Percentiles rank a stretch among this genome's conserved stretches.
These are phyloP conservation scores for Picea abies DNA, from an alignment of 83 land plant species.

Conservation along the genomic window DNA sequence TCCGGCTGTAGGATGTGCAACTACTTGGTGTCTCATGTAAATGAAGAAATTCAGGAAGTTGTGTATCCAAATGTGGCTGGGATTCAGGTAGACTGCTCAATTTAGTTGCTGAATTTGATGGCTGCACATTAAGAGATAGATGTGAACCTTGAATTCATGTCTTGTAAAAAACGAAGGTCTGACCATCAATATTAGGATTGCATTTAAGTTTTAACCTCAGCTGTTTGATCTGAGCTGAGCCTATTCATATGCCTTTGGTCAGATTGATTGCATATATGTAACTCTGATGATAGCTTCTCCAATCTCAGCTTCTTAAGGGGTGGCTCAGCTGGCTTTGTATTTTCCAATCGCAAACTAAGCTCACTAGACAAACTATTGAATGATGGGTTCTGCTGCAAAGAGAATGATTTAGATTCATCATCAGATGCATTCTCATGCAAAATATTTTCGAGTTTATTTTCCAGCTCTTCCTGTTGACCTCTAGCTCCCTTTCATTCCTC, in stretches of 20 bases:
- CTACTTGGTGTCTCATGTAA: too few relatives aligned
- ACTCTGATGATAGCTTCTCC: neutral
- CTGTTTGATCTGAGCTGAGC: neutral
- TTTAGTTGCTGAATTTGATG: neutral
- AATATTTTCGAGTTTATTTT: neutral
- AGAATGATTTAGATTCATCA: neutral
- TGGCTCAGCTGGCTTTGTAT: neutral
- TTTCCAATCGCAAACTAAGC: neutral
- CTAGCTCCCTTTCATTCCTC: too few relatives aligned
- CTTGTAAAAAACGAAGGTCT: neutral
- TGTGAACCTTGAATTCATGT: neutral
- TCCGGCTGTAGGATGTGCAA: too few relatives aligned
- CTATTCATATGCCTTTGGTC: slow-evolving; percentile 7
- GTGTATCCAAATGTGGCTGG: neutral
- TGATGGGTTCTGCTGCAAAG: slow-evolving; percentile 2
- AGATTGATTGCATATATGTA: neutral
- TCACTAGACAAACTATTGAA: neutral
- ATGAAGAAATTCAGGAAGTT: neutral
- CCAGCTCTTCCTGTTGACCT: neutral
- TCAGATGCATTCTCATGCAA: neutral
- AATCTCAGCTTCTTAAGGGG: neutral
- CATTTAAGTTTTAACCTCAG: neutral
- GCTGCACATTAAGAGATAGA: neutral
- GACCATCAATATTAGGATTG: neutral
- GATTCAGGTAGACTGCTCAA: neutral